These are phyloP conservation scores for Talaromyces atroroseus DNA, from an alignment of 2,329 filamentous ascomycete genomes.

Conservation along the genomic window DNA sequence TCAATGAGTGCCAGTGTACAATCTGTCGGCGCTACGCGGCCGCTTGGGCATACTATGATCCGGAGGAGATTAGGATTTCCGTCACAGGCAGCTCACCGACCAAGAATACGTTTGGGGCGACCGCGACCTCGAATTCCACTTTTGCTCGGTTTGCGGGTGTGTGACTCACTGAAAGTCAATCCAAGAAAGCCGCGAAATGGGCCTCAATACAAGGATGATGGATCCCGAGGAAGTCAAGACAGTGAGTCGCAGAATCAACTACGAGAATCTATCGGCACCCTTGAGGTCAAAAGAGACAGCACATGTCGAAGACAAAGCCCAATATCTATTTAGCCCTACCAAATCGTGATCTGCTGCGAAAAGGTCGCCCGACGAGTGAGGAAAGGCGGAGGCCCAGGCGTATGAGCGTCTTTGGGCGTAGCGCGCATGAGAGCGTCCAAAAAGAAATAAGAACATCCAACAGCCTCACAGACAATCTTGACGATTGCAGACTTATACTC, in stretches of 20 bases:
- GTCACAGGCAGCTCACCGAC: neutral
- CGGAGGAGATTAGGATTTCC: conserved; percentile 5
- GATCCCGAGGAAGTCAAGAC: conserved; percentile 6
- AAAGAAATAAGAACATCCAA: too few species aligned
- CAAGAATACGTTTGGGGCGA: conserved; percentile 10
- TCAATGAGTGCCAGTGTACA: conserved; percentile 12
- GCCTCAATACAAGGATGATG: conserved; percentile 11
- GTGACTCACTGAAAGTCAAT: conserved; percentile 4
- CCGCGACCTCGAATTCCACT: conserved; percentile 4
- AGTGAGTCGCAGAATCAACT: conserved; percentile 6
- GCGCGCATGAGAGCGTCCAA: too few species aligned
- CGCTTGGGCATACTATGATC: conserved; percentile 11
- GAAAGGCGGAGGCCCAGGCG: too few species aligned
- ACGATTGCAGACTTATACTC: too few species aligned
- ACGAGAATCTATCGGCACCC: neutral
- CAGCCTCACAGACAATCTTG: too few species aligned
- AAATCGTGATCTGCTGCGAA: too few species aligned
- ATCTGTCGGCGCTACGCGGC: conserved; percentile 11
- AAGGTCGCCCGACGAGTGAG: too few species aligned
- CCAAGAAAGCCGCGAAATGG: neutral
- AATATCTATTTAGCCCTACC: too few species aligned
- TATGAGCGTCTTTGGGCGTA: too few species aligned
- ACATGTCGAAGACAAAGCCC: conserved; percentile 7
- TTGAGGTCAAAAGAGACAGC: conserved; percentile 6
- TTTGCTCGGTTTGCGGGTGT: conserved; percentile 8